Conservation (phyloP, 140 eudicot species). For the Stevia rebaudiana region DNA sequence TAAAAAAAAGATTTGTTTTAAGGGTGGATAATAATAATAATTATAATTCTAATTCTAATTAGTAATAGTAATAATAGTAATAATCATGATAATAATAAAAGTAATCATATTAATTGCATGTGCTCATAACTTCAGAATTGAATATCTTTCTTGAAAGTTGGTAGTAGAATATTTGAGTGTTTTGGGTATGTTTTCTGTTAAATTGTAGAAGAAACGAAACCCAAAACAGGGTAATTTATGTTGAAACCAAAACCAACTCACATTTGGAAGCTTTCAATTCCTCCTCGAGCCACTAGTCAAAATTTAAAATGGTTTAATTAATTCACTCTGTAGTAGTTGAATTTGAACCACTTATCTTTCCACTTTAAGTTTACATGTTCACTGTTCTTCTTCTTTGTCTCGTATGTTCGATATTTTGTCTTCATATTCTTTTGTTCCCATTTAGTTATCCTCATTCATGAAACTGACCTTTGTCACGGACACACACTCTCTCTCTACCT, state of each 20-base stretch:
- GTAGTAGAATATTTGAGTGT: slow-evolving; percentile 15
- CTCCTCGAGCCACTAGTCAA: slow-evolving; percentile 75
- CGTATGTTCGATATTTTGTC: slow-evolving; percentile 12
- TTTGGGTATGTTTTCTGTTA: slow-evolving; percentile 1
- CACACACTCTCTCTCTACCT: not conserved
- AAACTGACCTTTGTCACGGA: slow-evolving; percentile 19
- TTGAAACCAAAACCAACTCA: slow-evolving; percentile 30
- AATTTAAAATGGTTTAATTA: not conserved
- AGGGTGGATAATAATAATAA: no score
- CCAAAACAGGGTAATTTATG: slow-evolving; percentile 19
- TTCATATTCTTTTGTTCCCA: not conserved
- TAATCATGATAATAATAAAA: no score
- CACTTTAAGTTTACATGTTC: slow-evolving; percentile 5
- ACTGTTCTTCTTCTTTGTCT: slow-evolving; percentile 16
- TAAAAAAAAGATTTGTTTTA: no score
- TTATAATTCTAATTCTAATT: no score
- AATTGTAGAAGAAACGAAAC: slow-evolving; percentile 24
- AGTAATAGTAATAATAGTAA: no score
- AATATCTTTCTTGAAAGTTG: slow-evolving; percentile 19
- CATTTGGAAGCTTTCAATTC: slow-evolving; percentile 43
- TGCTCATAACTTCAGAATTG: not conserved
- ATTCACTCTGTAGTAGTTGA: no score
- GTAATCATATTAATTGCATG: not conserved
- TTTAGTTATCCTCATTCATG: slow-evolving; percentile 4
- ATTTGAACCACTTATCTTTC: slow-evolving; percentile 8